Conservation (phyloP, 2,329 filamentous ascomycete species). For the Plenodomus lindquistii region DNA sequence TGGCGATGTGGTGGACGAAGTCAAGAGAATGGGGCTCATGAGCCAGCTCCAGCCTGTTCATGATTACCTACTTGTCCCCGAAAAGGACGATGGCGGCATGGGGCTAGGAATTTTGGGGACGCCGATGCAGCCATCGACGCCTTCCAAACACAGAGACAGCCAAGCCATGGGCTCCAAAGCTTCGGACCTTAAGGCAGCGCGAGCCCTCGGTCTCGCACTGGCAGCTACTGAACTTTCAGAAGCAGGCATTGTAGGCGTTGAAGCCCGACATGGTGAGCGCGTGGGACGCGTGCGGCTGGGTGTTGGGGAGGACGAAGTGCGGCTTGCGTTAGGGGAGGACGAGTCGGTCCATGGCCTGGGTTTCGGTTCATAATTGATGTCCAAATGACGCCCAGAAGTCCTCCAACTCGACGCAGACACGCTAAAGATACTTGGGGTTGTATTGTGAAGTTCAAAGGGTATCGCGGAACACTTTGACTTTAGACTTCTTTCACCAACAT, state of each 20-base stretch:
- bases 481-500: no score
- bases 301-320: conserved; percentile 88
- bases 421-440: no score
- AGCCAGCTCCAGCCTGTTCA: conserved; percentile 64
- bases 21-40: conserved; percentile 68
- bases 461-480: no score
- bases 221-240: conserved; percentile 84
- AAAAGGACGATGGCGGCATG: conserved; percentile 29
- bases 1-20: conserved; percentile 87
- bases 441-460: no score
- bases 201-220: conserved; percentile 62
- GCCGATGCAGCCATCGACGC: conserved; percentile 12
- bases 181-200: conserved; percentile 45
- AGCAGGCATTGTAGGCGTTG: conserved; percentile 83
- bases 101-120: conserved; percentile 10
- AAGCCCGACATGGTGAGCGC: conserved; percentile 76
- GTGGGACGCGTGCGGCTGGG: conserved; percentile 85
- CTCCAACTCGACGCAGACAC: no score
- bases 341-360: conserved; percentile 81
- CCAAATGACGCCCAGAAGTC: no score
- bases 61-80: conserved; percentile 59
- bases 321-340: conserved; percentile 85
- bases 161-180: conserved; percentile 21
- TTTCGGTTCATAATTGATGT: conserved; percentile 19
- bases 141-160: conserved; percentile 21